Base-by-base conservation (phyloP, 2,329 filamentous ascomycete species). In the Phialophora expanda region DNA sequence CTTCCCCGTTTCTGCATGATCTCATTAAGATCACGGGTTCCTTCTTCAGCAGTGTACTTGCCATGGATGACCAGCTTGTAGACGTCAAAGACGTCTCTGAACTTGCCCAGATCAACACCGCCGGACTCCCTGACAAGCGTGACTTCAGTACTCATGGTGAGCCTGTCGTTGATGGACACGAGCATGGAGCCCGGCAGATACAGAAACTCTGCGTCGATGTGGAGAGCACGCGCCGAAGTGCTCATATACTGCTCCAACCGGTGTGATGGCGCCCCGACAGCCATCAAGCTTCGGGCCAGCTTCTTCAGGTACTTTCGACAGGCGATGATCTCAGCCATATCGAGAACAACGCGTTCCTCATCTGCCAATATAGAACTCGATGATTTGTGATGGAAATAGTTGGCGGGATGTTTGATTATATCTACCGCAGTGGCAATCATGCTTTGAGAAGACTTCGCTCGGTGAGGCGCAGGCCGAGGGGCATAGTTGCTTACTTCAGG, bases 171-270 rank as follows among this genome's bases (percentile, higher is more conserved):
- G 74, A 97, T 97, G 4, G 92, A 94, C 74, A 97, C 90, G 64
- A 97, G 91, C 93, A 97, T 97, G 74, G 91, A 96, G 0, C 91
- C 91, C 0, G 93, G 93, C 32, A 97, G 87, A 75, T 97, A 97
- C 24, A 97, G 80, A 72, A 95, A 97, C 73, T 96, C 92, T 5
- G 90, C 90, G 70, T 96, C 90, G 17, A 97, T 93, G 76, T 93
- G 91, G 44, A 97, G 84, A 1, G 95, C 91, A n/a, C 91, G 86
- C 1, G 93, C 89, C 8, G 91, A 93, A 90, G 94, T 96, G 69
- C 86, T 89, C 86, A 97, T 89, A 76, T 96, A 97, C 75, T 96
- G 82, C 77, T 97, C 93, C 22, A 97, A 82, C 11, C 93, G 89
- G 79, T 97, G 93, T 0, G 93, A 96, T 0, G 93, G 93, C 0